phyloP scores from a whole-genome alignment of 495 filamentous ascomycete species.

The Barbatosphaeria neglecta region DNA sequence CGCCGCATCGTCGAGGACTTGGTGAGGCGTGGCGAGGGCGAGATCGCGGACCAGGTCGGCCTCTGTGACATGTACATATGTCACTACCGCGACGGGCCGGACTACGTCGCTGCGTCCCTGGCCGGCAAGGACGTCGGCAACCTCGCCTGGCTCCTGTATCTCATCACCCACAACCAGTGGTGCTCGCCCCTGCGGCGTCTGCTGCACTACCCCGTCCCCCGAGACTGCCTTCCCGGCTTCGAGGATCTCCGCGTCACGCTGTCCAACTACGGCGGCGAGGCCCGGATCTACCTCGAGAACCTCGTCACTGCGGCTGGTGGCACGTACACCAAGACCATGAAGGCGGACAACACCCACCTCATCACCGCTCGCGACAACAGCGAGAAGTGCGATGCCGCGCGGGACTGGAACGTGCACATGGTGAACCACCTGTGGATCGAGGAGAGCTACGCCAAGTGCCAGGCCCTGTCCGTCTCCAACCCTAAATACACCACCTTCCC shows the following conservation, averaged over 20 bases:
- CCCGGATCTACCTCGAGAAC: constrained; percentile 86
- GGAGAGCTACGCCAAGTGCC: constrained; percentile 86
- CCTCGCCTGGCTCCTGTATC: constrained; percentile 82
- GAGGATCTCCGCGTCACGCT: constrained; percentile 65
- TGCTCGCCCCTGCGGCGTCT: constrained; percentile 68
- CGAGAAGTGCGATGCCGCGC: constrained; percentile 84
- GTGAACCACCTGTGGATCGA: constrained; percentile 97
- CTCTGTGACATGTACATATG: constrained; percentile 75
- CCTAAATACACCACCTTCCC: constrained; percentile 75
- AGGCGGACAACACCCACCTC: constrained; percentile 85
- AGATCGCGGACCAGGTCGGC: constrained; percentile 52
- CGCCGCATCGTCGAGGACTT: constrained; percentile 55
- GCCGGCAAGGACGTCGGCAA: constrained; percentile 76
- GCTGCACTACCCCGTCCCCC: constrained; percentile 79
- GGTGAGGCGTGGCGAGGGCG: constrained; percentile 56
- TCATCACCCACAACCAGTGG: constrained; percentile 82
- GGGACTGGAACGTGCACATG: constrained; percentile 82
- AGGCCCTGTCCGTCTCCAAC: constrained; percentile 53
- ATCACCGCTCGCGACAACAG: constrained; percentile 79
- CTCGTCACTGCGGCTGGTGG: constrained; percentile 73
- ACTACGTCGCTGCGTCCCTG: constrained; percentile 67
- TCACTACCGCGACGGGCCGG: constrained; percentile 67
- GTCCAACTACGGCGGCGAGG: constrained; percentile 93
- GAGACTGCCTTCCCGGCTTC: constrained; percentile 67
- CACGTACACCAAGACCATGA: constrained; percentile 84